Evolutionary conservation across 352 stramenopile species (phyloP), one percentile per base, ranked within the genome.

Genomic region (Blastocystis sp.): DNA sequence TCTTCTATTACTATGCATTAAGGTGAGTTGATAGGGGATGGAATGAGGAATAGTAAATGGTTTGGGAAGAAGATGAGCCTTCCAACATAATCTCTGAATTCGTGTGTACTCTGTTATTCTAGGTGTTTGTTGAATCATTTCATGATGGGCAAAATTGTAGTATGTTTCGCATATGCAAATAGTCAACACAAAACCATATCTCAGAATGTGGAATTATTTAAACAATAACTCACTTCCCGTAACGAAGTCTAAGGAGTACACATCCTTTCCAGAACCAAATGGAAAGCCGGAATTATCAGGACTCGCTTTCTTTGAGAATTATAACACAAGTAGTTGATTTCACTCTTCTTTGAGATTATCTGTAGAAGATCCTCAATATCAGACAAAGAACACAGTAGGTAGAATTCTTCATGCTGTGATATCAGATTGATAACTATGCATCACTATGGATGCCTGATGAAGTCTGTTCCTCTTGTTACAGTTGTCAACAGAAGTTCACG

Each of bases 1-100:
- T 99, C 89, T 99, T 99, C 93, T 99, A 99, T 93, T 99, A 99
- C 93, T 99, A 99, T 91, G 92, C 78, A 9, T 27, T 68, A 40
- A 82, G 73, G 73, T 82, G 30, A 42, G 57, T 1, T n/a, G 33
- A 27, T 15, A 1, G 22, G n/a, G 27, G 6, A 22, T 19, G 1
- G 24, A 3, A 4, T 82, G 11, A 64, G 69, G 11, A 27, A 27
- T 77, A 89, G 78, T 42, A 89, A 89, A 30, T 89, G 78, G 78
- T 76, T 89, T 44, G 78, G 78, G 53, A 89, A 79, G 66, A 89
- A 89, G 44, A 89, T 89, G 78, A 89, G 60, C 57, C 66, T 89
- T 79, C 78, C 78, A 77, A 79, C 78, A 79, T 89, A 89, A 64
- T 58, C 15, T 57, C 53, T 80, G 48, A 35, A 35, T 64, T 15